Base-by-base conservation (phyloP, 805 yeast genomes). In the Kodamaea jinghongensis region DNA sequence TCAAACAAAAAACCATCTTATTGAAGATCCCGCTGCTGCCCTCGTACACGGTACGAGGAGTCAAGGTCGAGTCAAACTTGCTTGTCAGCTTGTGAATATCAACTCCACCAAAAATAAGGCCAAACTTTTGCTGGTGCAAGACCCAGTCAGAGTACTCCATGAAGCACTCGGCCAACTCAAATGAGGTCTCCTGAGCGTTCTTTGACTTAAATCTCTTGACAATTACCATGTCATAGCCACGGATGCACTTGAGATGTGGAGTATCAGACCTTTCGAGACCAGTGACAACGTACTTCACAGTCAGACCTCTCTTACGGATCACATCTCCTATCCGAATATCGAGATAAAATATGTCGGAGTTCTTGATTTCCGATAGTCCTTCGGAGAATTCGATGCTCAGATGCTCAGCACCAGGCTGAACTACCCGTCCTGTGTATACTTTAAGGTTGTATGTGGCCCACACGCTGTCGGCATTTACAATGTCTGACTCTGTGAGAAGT, bases 241-340 rank as follows among this genome's bases (percentile, higher is more conserved):
- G 62, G 41, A 79, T 65, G 52, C 88, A 82, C 35, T 67, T 57
- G 5, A 81, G 33, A 26, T 31, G 40, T 2, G 40, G 36, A n/a
- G 16, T 31, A 1, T 37, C 40, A 2, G 40, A 31, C n/a, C 16
- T 25, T 6, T 17, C 23, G 7, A 37, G 30, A 10, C 35, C 35
- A 7, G 28, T 15, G 10, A 82, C 76, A 4, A 45, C 39, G 48
- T 67, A 77, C 5, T 54, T 54, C 1, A 54, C 46, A 6, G 55
- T 52, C 2, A 56, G 49, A 15, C 63, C 59, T 10, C 61, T 56
- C 22, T 71, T 46, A 11, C 60, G 59, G 1, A 83, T 67, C 1
- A 42, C 50, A 46, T 83, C 88, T 2, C 86, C 87, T 12, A 81
- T 58, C 29, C 77, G 55, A 2, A 83, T 56, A 52, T 78, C 85